Base-by-base conservation (phyloP, 306 rosid species). In the Cicer yamashitae region DNA sequence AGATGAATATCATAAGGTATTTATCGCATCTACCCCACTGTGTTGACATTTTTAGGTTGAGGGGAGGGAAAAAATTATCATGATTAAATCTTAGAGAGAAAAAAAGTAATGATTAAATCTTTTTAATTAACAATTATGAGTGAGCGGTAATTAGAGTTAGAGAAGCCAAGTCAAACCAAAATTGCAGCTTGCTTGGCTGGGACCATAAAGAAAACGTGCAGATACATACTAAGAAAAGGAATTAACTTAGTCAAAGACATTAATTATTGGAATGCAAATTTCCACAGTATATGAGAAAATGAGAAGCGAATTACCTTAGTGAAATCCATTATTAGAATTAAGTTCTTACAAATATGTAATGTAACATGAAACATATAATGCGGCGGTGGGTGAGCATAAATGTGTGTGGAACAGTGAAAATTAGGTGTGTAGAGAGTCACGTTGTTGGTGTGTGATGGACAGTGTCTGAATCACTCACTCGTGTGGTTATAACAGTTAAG, bases 131-230 rank as follows among this genome's bases (percentile, higher is more conserved):
- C 37, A 65, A 65, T 80, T 9, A 67, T 68, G 39, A 58, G 66
- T 53, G 57, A 39, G 58, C 53, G 70, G 43, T 12, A 34, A 44
- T 12, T 39, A 8, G 66, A 70, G 77, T 14, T 39, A 8, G 66
- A 70, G 79, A 86, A 81, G 89, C 80, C 86, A 84, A 84, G 90
- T 84, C 90, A 83, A 82, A 90, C 79, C 78, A 30, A 54, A 77
- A 79, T 73, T 77, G 61, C 18, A 39, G 73, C 62, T 44, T n/a
- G 39, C 71, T 37, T 60, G 60, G 74, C 37, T 65, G 34, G 40
- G 78, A 65, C 65, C 52, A 8, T 37, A 66, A 77, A 14, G 66
- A 43, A 73, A 34, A 8, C 37, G 47, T 37, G 5, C 58, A 47
- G 17, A 60, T 10, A 8, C 37, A 4, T 30, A 4, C 37, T n/a